Percentiles rank a stretch among this genome's conserved stretches.
Conservation (phyloP, 768 basidiomycete species). For the Lactarius vividus region DNA sequence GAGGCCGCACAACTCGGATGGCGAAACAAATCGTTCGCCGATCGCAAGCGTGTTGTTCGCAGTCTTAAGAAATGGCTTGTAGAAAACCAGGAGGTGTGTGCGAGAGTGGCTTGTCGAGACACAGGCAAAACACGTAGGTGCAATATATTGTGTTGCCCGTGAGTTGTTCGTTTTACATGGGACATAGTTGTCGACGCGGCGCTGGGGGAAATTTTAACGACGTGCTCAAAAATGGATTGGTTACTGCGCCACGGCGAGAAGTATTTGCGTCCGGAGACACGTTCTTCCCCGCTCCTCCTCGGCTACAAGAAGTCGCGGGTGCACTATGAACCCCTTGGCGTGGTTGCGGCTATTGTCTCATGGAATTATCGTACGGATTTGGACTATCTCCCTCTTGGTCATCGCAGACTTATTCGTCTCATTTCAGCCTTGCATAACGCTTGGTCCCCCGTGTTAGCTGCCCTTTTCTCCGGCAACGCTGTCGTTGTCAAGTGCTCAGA, state of each 20-base stretch:
- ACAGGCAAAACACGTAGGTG: slow-evolving; percentile 90
- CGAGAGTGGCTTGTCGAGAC: slow-evolving; percentile 86
- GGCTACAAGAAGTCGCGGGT: slow-evolving; percentile 77
- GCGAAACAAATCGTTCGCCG: slow-evolving; percentile 70
- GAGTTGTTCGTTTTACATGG: slow-evolving; percentile 1
- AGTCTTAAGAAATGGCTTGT: slow-evolving; percentile 92
- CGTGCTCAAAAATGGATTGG: slow-evolving; percentile 93
- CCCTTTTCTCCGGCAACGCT: slow-evolving; percentile 87
- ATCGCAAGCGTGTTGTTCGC: slow-evolving; percentile 79
- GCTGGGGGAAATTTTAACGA: slow-evolving; percentile 93
- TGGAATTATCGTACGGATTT: slow-evolving; percentile 83
- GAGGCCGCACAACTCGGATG: slow-evolving; percentile 67
- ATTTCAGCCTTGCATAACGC: slow-evolving; percentile 85
- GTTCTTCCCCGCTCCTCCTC: slow-evolving; percentile 65
- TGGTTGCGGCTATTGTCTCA: slow-evolving; percentile 89
- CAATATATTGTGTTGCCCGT: not conserved
- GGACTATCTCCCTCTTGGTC: not conserved
- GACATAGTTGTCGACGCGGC: slow-evolving; percentile 84
- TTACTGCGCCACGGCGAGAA: slow-evolving; percentile 81
- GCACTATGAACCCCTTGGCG: slow-evolving; percentile 87
- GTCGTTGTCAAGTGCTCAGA: slow-evolving; percentile 92
- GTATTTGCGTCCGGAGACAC: slow-evolving; percentile 66
- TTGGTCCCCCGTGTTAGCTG: slow-evolving; percentile 89
- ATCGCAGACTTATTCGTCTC: slow-evolving; percentile 13
- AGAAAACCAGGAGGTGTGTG: slow-evolving; percentile 83